Evolutionary conservation across 371 early-diverging fungal genomes (phyloP).

Genomic region (Saksenaea vasiformis): DNA sequence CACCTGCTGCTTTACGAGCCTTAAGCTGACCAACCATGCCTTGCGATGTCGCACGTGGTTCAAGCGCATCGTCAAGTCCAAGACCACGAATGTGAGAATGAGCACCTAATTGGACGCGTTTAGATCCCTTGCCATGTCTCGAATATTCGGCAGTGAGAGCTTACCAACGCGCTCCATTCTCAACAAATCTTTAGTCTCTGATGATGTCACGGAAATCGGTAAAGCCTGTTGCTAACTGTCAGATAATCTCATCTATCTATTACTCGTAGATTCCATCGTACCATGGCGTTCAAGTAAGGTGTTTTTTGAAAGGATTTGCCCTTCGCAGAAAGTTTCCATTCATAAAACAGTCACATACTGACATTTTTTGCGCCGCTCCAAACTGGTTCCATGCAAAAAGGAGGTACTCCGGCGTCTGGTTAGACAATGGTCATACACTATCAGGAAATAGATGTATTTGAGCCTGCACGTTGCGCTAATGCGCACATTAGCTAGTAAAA

Average conservation of each 20-base stretch:
- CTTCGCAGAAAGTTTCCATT: neutral
- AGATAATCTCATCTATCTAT: neutral
- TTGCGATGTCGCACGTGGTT: slow-evolving; percentile 83
- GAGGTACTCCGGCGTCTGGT: too few relatives aligned
- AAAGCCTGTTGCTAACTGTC: slow-evolving; percentile 28
- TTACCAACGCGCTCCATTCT: slow-evolving; percentile 73
- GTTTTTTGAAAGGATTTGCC: neutral
- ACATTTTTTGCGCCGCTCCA: too few relatives aligned
- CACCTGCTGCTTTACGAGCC: slow-evolving; percentile 96
- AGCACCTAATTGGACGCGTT: slow-evolving; percentile 66
- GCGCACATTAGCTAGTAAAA: too few relatives aligned
- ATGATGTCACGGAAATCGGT: slow-evolving; percentile 40
- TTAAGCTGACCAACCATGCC: slow-evolving; percentile 98
- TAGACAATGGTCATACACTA: too few relatives aligned
- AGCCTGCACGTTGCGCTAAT: too few relatives aligned
- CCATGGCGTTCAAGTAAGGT: neutral
- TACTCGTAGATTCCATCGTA: neutral
- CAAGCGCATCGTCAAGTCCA: slow-evolving; percentile 89
- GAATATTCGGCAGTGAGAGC: neutral
- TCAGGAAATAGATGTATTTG: too few relatives aligned
- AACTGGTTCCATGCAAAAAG: too few relatives aligned
- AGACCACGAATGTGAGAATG: slow-evolving; percentile 97
- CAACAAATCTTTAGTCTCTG: slow-evolving; percentile 62
- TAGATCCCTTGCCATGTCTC: neutral
- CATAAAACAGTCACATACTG: neutral